Percentiles rank a stretch among this genome's conserved stretches.
Conservation (phyloP, 148 eudicot species). For the Selenicereus undatus region DNA sequence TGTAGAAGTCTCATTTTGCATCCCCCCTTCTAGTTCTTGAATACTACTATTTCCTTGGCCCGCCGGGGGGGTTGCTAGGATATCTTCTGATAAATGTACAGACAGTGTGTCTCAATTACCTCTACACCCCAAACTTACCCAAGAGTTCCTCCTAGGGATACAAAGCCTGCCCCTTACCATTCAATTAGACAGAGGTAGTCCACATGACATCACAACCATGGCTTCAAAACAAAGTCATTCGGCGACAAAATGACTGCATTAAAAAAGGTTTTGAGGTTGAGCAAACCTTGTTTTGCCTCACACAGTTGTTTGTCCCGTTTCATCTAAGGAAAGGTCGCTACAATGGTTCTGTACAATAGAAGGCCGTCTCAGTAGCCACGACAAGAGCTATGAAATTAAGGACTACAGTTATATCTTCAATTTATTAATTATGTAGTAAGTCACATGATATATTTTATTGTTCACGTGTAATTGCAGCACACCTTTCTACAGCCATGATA, state of each 20-base stretch:
- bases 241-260: too few species aligned
- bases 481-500: too few species aligned
- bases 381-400: neutral
- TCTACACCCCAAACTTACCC: neutral
- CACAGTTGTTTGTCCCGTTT: neutral
- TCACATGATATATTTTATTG: too few species aligned
- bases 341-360: neutral
- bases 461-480: neutral
- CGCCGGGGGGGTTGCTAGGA: neutral
- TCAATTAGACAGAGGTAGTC: neutral
- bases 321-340: too few species aligned
- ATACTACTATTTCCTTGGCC: too few species aligned
- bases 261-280: too few species aligned
- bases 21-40: too few species aligned
- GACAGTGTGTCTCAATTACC: neutral
- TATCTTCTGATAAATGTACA: neutral
- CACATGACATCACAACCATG: too few species aligned
- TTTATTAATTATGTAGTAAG: neutral
- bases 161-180: neutral
- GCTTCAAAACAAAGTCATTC: too few species aligned
- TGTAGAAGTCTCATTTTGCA: too few species aligned
- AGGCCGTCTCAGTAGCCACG: neutral
- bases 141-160: neutral
- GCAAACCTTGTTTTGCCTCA: too few species aligned
- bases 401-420: neutral